These are phyloP conservation scores for Raffaelea arxii DNA, from an alignment of 2,329 filamentous ascomycete species.

Conservation along the genomic window DNA sequence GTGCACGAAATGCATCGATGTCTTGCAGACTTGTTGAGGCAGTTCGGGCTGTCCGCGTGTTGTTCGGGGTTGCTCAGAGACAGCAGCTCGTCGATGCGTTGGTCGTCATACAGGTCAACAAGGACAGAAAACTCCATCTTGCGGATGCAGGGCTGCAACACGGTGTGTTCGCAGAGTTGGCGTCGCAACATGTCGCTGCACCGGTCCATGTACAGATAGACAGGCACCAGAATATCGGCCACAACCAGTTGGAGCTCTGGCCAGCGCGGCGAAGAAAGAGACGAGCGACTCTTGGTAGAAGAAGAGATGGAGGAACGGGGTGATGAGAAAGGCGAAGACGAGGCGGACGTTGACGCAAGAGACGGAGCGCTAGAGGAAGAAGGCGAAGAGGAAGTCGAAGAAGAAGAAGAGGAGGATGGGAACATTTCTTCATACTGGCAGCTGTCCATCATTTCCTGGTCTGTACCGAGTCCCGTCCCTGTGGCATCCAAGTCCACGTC, in stretches of 20 bases:
- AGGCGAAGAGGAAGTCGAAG: not conserved
- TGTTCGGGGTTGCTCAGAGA: conserved; percentile 2
- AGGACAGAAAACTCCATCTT: conserved; percentile 11
- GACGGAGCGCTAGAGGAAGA: not conserved
- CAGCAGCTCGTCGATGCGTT: conserved; percentile 13
- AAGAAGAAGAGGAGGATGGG: not conserved
- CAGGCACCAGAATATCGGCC: conserved; percentile 10
- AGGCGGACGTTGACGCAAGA: not conserved
- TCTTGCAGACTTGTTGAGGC: conserved; percentile 9
- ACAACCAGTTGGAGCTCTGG: conserved; percentile 7
- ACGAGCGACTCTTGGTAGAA: not conserved
- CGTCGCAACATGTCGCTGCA: not conserved
- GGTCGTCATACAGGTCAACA: conserved; percentile 11
- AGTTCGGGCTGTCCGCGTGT: not conserved
- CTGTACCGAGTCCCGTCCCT: not conserved
- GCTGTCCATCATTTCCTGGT: not conserved
- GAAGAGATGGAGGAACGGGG: not conserved
- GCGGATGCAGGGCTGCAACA: not conserved
- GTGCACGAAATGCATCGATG: conserved; percentile 11
- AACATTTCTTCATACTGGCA: not conserved
- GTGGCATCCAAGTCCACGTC: conserved; percentile 2
- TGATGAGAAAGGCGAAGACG: not conserved
- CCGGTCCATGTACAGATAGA: conserved; percentile 1
- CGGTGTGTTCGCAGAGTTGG: not conserved
- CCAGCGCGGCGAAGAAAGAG: not conserved